A percentile compares a stretch with the other conserved stretches of the same genome.
phyloP scores from a whole-genome alignment of 176 grass and related monocot genomes.

The Triticum monococcum region DNA sequence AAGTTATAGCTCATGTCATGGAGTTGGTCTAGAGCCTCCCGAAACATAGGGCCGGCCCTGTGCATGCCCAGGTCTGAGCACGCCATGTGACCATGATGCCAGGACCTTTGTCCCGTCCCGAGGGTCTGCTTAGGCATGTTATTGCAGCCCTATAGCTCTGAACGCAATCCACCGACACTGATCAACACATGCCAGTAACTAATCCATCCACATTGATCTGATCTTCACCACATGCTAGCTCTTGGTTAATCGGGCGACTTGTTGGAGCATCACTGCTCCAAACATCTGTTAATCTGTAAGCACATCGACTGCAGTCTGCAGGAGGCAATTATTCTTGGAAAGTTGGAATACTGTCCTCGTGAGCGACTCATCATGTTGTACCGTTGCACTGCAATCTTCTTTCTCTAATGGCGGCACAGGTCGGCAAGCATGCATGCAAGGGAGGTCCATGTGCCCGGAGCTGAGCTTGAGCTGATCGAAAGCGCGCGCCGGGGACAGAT shows the following conservation, averaged over 20 bases:
- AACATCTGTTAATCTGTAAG: not conserved
- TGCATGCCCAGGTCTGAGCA: not conserved
- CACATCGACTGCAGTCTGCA: not conserved
- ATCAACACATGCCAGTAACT: not conserved
- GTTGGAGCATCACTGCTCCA: no score
- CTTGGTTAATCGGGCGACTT: not conserved
- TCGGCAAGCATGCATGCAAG: not conserved
- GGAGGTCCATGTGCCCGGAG: slow-evolving; percentile 24
- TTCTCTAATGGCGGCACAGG: not conserved
- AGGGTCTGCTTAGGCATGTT: not conserved
- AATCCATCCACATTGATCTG: not conserved
- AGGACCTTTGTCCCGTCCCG: slow-evolving; percentile 1
- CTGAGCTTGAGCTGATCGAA: not conserved
- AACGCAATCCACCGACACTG: slow-evolving; percentile 4
- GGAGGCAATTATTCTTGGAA: not conserved
- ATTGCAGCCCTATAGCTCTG: not conserved
- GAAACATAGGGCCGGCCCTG: no score
- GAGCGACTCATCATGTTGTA: not conserved
- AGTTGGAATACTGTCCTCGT: not conserved
- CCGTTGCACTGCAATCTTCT: not conserved
- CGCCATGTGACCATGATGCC: slow-evolving; percentile 22
- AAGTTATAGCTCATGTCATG: no score
- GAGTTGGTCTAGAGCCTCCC: no score
- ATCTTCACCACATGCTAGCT: not conserved
- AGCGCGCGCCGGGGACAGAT: not conserved